Conservation (phyloP, 148 eudicot species). For the Spergularia bocconei region DNA sequence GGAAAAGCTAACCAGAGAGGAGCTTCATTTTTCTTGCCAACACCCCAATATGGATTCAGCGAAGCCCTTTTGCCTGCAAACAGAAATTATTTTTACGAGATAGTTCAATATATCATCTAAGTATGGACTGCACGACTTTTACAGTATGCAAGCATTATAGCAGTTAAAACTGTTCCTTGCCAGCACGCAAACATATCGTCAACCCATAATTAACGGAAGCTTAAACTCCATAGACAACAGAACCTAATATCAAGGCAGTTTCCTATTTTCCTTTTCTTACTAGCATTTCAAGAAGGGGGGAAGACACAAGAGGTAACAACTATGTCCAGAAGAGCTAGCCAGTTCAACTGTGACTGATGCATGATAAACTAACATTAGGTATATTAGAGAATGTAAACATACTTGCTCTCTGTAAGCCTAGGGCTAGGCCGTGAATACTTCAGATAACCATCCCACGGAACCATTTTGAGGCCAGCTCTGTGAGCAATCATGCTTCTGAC, state of each 20-base stretch:
- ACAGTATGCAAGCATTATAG: too few species aligned
- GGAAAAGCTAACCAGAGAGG: constrained; percentile 18
- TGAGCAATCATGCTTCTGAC: constrained; percentile 76
- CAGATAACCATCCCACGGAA: constrained; percentile 97
- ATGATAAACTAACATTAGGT: background rate
- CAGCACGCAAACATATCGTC: too few species aligned
- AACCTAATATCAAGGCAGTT: too few species aligned
- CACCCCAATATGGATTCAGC: constrained; percentile 65
- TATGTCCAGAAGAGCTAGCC: too few species aligned
- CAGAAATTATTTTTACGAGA: background rate
- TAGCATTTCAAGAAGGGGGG: too few species aligned
- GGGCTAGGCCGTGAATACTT: constrained; percentile 97
- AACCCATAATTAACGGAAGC: too few species aligned
- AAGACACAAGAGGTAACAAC: too few species aligned
- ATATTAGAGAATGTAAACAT: constrained; percentile 30
- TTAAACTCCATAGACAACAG: too few species aligned
- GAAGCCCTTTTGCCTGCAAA: constrained; percentile 80
- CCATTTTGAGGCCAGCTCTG: constrained; percentile 93
- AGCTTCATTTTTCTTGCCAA: constrained; percentile 44
- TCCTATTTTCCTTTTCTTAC: too few species aligned
- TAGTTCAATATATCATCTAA: background rate
- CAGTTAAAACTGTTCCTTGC: too few species aligned
- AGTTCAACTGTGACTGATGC: too few species aligned
- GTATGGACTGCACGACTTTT: too few species aligned
- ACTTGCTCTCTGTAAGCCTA: constrained; percentile 89